phyloP scores from a whole-genome alignment of 1,284 basidiomycete genomes.

The Pascua sp. region DNA sequence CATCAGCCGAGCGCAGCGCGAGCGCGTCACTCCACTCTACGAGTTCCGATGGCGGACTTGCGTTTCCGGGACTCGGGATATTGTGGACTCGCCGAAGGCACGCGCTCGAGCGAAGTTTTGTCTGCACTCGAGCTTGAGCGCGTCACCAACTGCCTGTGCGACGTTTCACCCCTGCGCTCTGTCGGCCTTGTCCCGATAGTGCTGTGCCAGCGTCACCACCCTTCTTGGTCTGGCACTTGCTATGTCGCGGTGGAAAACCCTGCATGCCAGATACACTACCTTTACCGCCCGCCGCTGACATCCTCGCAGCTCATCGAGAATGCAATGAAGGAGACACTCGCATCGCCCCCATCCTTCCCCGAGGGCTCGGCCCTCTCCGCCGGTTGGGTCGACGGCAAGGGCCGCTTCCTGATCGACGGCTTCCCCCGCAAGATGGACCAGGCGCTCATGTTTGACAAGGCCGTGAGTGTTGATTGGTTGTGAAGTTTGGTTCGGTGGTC shows the following conservation, averaged over 20 bases:
- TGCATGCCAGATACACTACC: not conserved
- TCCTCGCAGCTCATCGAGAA: conserved; percentile 69
- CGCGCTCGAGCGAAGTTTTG: no score
- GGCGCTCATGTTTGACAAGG: conserved; percentile 84
- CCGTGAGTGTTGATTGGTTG: conserved; percentile 55
- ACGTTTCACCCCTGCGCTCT: no score
- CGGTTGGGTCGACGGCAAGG: conserved; percentile 70
- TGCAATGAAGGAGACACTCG: conserved; percentile 73
- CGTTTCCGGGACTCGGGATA: no score
- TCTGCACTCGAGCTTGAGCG: no score
- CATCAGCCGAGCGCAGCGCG: no score
- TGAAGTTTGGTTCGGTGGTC: no score
- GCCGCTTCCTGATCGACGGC: conserved; percentile 93
- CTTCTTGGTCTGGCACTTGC: not conserved
- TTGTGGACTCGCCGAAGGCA: no score
- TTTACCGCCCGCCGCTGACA: not conserved
- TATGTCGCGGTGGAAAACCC: not conserved
- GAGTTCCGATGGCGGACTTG: no score
- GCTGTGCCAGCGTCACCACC: no score
- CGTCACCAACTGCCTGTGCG: no score
- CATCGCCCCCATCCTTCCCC: conserved; percentile 32
- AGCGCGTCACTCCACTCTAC: no score
- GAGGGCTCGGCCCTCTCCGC: conserved; percentile 16
- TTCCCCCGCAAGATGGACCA: conserved; percentile 99
- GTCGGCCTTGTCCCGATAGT: no score